These are phyloP conservation scores for Colletotrichum aenigma DNA, from an alignment of 2,329 filamentous ascomycete genomes.

Conservation along the genomic window DNA sequence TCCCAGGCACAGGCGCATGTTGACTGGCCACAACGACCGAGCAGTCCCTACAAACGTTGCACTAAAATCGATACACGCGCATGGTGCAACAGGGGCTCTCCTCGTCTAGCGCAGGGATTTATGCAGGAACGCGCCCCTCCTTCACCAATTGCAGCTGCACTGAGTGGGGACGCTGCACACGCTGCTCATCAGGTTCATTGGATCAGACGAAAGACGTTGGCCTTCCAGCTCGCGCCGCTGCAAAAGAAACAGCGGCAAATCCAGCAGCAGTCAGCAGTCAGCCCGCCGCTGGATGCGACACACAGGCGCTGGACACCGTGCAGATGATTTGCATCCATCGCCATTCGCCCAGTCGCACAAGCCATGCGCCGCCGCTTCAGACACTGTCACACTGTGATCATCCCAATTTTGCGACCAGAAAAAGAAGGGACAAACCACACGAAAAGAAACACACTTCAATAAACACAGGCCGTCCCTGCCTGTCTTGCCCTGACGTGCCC, in stretches of 20 bases:
- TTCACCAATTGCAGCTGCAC: neutral
- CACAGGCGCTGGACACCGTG: neutral
- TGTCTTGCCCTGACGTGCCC: neutral
- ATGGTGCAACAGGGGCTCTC: slow-evolving; percentile 9
- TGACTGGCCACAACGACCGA: slow-evolving; percentile 6
- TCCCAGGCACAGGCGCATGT: slow-evolving; percentile 6
- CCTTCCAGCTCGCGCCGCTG: neutral
- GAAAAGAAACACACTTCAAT: neutral
- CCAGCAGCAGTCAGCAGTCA: neutral
- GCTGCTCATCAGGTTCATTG: slow-evolving; percentile 2
- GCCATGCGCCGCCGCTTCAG: neutral
- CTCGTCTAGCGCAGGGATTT: slow-evolving; percentile 14
- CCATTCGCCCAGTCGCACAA: neutral
- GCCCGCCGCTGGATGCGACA: neutral
- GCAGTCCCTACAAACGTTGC: slow-evolving; percentile 12
- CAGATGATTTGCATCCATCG: neutral
- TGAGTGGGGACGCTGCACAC: neutral
- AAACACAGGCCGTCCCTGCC: neutral
- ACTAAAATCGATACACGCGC: slow-evolving; percentile 13
- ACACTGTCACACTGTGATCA: slow-evolving; percentile 5
- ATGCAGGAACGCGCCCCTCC: slow-evolving; percentile 23
- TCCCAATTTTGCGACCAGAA: neutral
- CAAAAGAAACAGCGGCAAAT: neutral
- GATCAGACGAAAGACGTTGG: neutral
- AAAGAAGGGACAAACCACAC: neutral